Percentiles rank a stretch among this genome's conserved stretches.
These are phyloP conservation scores for Sequoiadendron giganteum DNA, from an alignment of 75 land plant genomes.

Conservation along the genomic window DNA sequence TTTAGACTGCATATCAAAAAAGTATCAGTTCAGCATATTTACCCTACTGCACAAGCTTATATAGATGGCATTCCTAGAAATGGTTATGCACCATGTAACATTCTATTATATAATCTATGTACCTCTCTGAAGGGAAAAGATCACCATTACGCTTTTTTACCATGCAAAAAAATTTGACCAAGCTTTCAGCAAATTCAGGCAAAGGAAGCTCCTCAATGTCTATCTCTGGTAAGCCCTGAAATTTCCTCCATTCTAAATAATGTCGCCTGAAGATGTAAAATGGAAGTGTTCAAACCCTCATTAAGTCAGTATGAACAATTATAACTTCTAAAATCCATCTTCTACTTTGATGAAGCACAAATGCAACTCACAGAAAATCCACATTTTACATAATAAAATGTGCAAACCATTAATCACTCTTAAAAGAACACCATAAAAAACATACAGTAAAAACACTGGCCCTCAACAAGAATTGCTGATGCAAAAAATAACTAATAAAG, in stretches of 20 bases:
- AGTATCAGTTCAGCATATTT: conserved; percentile 6
- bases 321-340: not conserved
- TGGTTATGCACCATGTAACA: not conserved
- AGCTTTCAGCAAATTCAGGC: conserved; percentile 23
- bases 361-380: not conserved
- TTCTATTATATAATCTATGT: not conserved
- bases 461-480: not conserved
- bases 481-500: not conserved
- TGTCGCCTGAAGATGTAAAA: conserved; percentile 13
- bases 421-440: not conserved
- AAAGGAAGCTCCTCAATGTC: conserved; percentile 23
- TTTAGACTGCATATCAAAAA: conserved; percentile 18
- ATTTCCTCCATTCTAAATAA: conserved; percentile 23
- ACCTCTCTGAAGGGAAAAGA: conserved; percentile 26
- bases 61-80: not conserved
- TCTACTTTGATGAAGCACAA: not conserved
- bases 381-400: not conserved
- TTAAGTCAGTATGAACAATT: not conserved
- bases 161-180: conserved; percentile 28
- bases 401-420: not conserved
- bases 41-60: not conserved
- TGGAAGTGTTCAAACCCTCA: not conserved
- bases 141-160: conserved; percentile 27
- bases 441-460: not conserved
- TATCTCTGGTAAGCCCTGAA: conserved; percentile 20